A percentile compares a stretch with the other conserved stretches of the same genome.
Conservation (phyloP, 441 rosid species). For the Adansonia gregorii region DNA sequence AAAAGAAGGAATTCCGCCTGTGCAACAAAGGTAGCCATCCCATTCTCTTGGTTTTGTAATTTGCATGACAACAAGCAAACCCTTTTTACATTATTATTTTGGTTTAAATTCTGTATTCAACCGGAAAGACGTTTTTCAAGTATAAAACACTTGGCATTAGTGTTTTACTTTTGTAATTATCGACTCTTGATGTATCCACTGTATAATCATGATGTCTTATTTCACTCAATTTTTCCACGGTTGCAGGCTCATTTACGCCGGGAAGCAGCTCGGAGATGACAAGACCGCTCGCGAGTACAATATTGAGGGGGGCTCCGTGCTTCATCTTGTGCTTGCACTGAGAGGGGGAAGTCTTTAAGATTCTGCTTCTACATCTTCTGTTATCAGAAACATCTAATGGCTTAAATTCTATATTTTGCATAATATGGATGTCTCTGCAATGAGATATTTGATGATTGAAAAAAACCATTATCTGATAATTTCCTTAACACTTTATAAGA, state of each 20-base stretch:
- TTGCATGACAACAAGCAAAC: background rate
- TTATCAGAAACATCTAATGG: background rate
- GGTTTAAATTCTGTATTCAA: background rate
- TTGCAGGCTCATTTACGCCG: conserved; percentile 88
- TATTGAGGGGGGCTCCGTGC: conserved; percentile 96
- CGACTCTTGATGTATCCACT: background rate
- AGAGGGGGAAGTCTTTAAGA: conserved; percentile 64
- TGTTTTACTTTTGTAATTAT: background rate
- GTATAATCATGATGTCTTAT: background rate
- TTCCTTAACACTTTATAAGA: background rate
- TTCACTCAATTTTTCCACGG: background rate
- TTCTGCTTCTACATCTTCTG: background rate
- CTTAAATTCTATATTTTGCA: background rate
- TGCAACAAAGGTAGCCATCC: conserved; percentile 75
- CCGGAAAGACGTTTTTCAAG: background rate
- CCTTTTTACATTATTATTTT: background rate
- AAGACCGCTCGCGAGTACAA: conserved; percentile 93
- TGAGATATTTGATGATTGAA: background rate
- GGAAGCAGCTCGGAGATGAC: conserved; percentile 96
- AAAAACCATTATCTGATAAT: background rate
- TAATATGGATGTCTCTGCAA: background rate
- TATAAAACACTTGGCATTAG: background rate
- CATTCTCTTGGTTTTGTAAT: background rate
- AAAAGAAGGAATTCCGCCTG: conserved; percentile 98
- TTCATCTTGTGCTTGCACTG: conserved; percentile 92